Evolutionary conservation across 371 early-diverging fungal species (phyloP).

Genomic region (Actinomortierella ambigua): DNA sequence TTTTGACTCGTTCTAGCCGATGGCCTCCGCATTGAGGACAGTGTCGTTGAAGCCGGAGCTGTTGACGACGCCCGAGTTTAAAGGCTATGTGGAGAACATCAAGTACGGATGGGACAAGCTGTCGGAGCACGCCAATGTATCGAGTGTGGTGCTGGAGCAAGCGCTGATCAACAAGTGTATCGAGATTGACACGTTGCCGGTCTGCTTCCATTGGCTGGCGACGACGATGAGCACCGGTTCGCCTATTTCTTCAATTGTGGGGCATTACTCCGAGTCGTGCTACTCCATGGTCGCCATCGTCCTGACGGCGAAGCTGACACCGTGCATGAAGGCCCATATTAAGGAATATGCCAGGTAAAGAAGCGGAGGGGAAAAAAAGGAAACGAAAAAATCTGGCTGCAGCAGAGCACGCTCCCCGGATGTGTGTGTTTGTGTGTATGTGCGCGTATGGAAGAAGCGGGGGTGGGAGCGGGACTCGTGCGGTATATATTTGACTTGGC

Average conservation of each 20-base stretch:
- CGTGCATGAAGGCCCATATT: constrained; percentile 41
- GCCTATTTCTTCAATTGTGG: constrained; percentile 34
- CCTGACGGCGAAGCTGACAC: constrained; percentile 26
- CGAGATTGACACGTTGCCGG: constrained; percentile 57
- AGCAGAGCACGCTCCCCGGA: too few relatives aligned
- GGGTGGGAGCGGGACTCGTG: too few relatives aligned
- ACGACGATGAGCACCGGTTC: constrained; percentile 48
- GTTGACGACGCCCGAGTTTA: constrained; percentile 30
- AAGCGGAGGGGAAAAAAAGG: background rate
- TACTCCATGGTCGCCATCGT: constrained; percentile 46
- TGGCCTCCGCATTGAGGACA: constrained; percentile 38
- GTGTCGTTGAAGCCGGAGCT: constrained; percentile 45
- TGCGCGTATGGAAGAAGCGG: too few relatives aligned
- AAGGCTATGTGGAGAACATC: constrained; percentile 40
- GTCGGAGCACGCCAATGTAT: constrained; percentile 45
- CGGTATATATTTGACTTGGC: too few relatives aligned
- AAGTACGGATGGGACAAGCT: constrained; percentile 47
- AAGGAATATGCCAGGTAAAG: constrained; percentile 45
- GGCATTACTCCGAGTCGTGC: constrained; percentile 44
- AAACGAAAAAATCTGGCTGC: too few relatives aligned
- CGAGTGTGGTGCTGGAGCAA: constrained; percentile 46
- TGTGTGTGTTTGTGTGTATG: too few relatives aligned
- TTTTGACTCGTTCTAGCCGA: constrained; percentile 20
- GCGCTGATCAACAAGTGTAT: constrained; percentile 62
- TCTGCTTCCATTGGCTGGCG: constrained; percentile 50